Base-by-base conservation (phyloP, 148 eudicot genomes). In the Nyssa sinensis region DNA sequence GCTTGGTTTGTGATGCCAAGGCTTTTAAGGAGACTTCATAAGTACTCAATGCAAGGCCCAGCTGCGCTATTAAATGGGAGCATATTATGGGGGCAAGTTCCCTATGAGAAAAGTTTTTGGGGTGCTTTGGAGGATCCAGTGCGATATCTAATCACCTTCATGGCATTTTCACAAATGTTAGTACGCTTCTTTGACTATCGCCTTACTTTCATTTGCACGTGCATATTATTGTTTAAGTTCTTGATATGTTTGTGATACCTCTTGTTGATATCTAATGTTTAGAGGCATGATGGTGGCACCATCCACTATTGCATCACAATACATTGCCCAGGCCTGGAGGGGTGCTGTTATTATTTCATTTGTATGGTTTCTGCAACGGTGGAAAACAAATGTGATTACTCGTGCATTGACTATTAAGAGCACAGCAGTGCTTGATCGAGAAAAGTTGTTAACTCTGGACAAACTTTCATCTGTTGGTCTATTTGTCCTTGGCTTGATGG, bases 31-130 rank as follows among this genome's bases (percentile, higher is more conserved):
- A 84, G 84, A 64, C 88, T 93, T 32, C 98, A 96, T 68, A 84
- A 61, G 51, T 96, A 89, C 62, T 84, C 99, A 6, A 82, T 69
- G 0, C 83, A 82, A 81, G 94, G 99, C 30, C 86, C 94, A 4
- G 84, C 89, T 83, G 83, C 87, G 21, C 73, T 96, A 61, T 77
- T 93, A 39, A 59, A 88, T 27, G 81, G 82, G 69, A 83, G 88
- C 65, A 69, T 85, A 49, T 77, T 95, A 53, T 80, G 84, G 73
- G 92, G 81, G 62, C 88, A 85, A n/a, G 90, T 93, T 25, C 90
- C 94, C 10, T 96, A 96, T 62, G 97, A 96, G 85, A 89, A 87
- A 69, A 91, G 98, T 74, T 79, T 91, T 75, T 96, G 98, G 98
- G 94, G 91, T 77, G 98, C 99, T 31, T 63, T 93, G 78, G 97